Percentiles rank a stretch among this genome's conserved stretches.
These are phyloP conservation scores for Clonostachys chloroleuca DNA, from an alignment of 2,329 filamentous ascomycete species.

Conservation along the genomic window DNA sequence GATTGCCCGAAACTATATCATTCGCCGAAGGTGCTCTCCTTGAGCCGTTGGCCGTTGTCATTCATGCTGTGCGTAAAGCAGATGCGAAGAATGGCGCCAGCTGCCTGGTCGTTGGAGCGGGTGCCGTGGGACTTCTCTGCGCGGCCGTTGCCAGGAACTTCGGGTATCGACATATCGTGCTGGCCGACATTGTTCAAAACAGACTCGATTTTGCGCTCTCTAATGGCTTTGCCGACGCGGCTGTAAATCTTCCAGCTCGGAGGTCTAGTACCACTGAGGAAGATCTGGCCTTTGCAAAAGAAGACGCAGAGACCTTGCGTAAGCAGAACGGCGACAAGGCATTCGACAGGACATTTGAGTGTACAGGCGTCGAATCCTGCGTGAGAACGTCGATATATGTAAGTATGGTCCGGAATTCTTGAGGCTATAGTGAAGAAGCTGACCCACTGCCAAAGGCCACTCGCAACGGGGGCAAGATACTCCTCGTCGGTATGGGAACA, in stretches of 20 bases:
- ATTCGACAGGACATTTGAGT: slow-evolving; percentile 4
- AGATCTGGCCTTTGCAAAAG: neutral
- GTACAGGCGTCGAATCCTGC: slow-evolving; percentile 1
- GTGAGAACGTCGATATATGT: slow-evolving; percentile 9
- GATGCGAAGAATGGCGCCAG: neutral
- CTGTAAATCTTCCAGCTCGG: slow-evolving; percentile 9
- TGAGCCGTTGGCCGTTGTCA: slow-evolving; percentile 46
- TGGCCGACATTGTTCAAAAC: slow-evolving; percentile 15
- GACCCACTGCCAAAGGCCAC: neutral
- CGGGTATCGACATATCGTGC: slow-evolving; percentile 1
- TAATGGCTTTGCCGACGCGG: slow-evolving; percentile 18
- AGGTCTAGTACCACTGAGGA: neutral
- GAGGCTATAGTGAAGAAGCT: too few relatives aligned
- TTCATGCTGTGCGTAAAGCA: slow-evolving; percentile 33
- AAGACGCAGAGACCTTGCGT: neutral
- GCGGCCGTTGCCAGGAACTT: slow-evolving; percentile 7
- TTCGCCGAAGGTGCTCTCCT: slow-evolving; percentile 41
- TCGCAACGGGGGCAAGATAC: slow-evolving; percentile 56
- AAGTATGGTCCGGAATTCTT: slow-evolving; percentile 21
- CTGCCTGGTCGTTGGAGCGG: slow-evolving; percentile 1
- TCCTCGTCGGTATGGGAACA: slow-evolving; percentile 71
- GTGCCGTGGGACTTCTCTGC: slow-evolving; percentile 15
- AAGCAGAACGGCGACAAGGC: neutral
- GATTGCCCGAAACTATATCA: slow-evolving; percentile 31
- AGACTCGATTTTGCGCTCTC: slow-evolving; percentile 27